A percentile compares a stretch with the other conserved stretches of the same genome.
Evolutionary conservation across 1,284 basidiomycete genomes (phyloP).

Genomic region (Ganoderma sp.): DNA sequence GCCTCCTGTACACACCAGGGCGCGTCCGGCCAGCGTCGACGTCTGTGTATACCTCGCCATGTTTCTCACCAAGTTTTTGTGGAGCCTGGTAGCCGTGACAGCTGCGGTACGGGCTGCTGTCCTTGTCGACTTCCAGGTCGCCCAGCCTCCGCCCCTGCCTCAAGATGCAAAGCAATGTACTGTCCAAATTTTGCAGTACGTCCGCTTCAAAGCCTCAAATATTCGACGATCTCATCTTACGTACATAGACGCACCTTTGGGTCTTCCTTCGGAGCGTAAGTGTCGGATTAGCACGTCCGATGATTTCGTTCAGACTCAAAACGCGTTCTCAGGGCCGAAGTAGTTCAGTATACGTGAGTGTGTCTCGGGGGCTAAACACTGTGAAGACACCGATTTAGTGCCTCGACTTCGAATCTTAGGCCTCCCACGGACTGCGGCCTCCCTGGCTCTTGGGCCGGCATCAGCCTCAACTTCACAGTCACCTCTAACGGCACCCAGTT

Average conservation of each 20-base stretch:
- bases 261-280: conserved; percentile 70
- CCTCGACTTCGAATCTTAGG: conserved; percentile 41
- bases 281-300: conserved; percentile 18
- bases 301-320: not conserved
- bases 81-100: conserved; percentile 27
- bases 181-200: conserved; percentile 67
- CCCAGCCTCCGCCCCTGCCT: conserved; percentile 71
- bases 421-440: conserved; percentile 77
- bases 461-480: conserved; percentile 78
- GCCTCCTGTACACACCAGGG: not conserved
- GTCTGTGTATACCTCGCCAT: conserved; percentile 10
- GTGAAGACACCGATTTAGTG: not conserved
- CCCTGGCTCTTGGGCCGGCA: conserved; percentile 74
- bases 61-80: conserved; percentile 21
- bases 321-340: conserved; percentile 55
- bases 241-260: conserved; percentile 68
- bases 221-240: conserved; percentile 1
- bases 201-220: conserved; percentile 14
- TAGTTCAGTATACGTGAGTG: conserved; percentile 67
- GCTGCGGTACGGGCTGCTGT: conserved; percentile 45
- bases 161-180: conserved; percentile 65
- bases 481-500: conserved; percentile 81
- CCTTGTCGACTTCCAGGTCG: conserved; percentile 75
- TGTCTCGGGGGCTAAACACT: not conserved
- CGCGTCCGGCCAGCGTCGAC: not conserved